Base-by-base conservation (phyloP, 768 basidiomycete species). In the Tricholoma bakamatsutake region DNA sequence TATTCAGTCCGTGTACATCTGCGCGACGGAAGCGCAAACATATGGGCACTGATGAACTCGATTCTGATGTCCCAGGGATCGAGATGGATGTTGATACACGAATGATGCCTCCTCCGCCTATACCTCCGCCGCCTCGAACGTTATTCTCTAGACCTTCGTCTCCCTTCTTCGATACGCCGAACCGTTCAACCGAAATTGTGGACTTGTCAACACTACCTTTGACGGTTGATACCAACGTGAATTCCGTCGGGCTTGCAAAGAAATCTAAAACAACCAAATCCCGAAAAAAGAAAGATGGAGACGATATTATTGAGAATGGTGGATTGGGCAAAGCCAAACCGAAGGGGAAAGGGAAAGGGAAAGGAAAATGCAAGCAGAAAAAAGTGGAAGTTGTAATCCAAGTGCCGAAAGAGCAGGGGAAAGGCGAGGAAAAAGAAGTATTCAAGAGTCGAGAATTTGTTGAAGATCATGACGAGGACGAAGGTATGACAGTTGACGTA, bases 401-500 rank as follows among this genome's bases (percentile, higher is more conserved):
- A 52, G 35, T 39, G 34, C 46, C 62, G 17, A 67, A 62, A 57
- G 62, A 62, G 39, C 69, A 69, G 51, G 59, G 55, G 45, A 71
- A 70, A 49, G 68, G 61, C 35, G 68, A 62, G 35, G 64, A 66
- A 53, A 66, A 67, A 56, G 68, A 72, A 50, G 64, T 59, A 5
- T 76, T 72, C 69, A 76, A 75, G 59, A 79, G 76, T 59, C 64
- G 68, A n/a, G 77, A 77, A 59, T 73, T 75, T 52, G 71, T 79
- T 34, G 64, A 63, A 17, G 64, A 67, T 17, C 62, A 73, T 8
- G 70, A 74, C 46, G 67, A 69, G 30, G 60, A 61, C 27, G 71
- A 68, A 17, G 8, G 12, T 5, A 42, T 57, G 52, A 57, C 61
- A 33, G 52, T 55, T 40, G 48, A 55, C 21, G 35, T 50, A 31